These are phyloP conservation scores for Pichia heedii DNA, from an alignment of 805 yeast genomes.

Conservation along the genomic window DNA sequence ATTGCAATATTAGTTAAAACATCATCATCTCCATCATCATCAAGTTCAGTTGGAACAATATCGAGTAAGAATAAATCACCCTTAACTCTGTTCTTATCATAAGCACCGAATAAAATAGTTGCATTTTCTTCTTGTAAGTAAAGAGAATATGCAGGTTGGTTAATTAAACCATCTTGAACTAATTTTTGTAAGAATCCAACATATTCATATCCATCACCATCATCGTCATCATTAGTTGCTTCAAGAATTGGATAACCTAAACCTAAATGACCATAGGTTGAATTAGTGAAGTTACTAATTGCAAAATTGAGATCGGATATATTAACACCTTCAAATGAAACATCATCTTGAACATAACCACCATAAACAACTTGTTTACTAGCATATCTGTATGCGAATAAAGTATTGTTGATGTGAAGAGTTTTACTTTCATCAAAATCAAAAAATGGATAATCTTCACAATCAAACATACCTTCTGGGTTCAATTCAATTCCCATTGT, in stretches of 20 bases:
- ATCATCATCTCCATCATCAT: not conserved
- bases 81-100: constrained; percentile 50
- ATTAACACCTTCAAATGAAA: constrained; percentile 39
- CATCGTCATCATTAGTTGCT: constrained; percentile 32
- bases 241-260: constrained; percentile 64
- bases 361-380: constrained; percentile 40
- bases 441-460: constrained; percentile 36
- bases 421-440: constrained; percentile 30
- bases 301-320: constrained; percentile 56
- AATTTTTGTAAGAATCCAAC: constrained; percentile 54
- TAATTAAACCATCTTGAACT: constrained; percentile 46
- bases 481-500: not conserved
- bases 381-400: constrained; percentile 35
- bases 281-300: constrained; percentile 53
- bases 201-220: not conserved
- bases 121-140: constrained; percentile 42
- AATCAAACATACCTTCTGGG: constrained; percentile 16
- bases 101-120: constrained; percentile 57
- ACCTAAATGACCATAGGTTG: constrained; percentile 62
- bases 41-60: not conserved
- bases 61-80: constrained; percentile 35
- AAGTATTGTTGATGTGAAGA: constrained; percentile 31
- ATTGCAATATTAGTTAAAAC: constrained; percentile 7
- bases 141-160: constrained; percentile 49
- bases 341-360: constrained; percentile 51